Conservation (phyloP, 2,329 filamentous ascomycete genomes). For the Neurospora sp. region DNA sequence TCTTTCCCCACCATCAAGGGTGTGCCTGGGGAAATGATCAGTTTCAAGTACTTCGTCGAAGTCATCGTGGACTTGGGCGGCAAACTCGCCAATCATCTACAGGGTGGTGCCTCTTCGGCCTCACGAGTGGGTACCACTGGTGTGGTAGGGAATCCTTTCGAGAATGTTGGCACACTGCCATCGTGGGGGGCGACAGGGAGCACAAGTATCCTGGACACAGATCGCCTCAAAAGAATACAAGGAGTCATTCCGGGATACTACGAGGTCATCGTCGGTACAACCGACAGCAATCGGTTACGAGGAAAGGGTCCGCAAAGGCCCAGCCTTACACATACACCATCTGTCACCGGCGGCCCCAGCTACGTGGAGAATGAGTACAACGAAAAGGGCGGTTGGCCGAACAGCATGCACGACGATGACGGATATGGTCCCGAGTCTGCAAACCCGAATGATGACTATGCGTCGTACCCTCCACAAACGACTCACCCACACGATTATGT, state of each 20-base stretch:
- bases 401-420: constrained; percentile 10
- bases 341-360: constrained; percentile 15
- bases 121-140: constrained; percentile 22
- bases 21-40: constrained; percentile 88
- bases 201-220: constrained; percentile 74
- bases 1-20: constrained; percentile 84
- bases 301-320: constrained; percentile 21
- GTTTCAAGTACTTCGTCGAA: constrained; percentile 88
- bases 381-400: constrained; percentile 15
- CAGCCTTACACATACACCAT: constrained; percentile 4
- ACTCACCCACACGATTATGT: background rate
- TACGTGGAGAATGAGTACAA: constrained; percentile 13
- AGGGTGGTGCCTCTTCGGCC: constrained; percentile 46
- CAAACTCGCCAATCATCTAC: constrained; percentile 63
- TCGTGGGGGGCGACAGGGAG: constrained; percentile 33
- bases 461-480: constrained; percentile 6
- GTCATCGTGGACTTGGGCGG: constrained; percentile 88
- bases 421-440: constrained; percentile 12
- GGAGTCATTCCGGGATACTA: constrained; percentile 82
- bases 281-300: constrained; percentile 55
- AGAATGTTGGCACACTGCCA: constrained; percentile 33
- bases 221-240: constrained; percentile 76
- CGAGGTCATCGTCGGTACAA: constrained; percentile 78
- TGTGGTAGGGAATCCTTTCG: constrained; percentile 22
- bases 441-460: constrained; percentile 11